Conservation (phyloP, 306 rosid genomes). For the Luffa acutangula region DNA sequence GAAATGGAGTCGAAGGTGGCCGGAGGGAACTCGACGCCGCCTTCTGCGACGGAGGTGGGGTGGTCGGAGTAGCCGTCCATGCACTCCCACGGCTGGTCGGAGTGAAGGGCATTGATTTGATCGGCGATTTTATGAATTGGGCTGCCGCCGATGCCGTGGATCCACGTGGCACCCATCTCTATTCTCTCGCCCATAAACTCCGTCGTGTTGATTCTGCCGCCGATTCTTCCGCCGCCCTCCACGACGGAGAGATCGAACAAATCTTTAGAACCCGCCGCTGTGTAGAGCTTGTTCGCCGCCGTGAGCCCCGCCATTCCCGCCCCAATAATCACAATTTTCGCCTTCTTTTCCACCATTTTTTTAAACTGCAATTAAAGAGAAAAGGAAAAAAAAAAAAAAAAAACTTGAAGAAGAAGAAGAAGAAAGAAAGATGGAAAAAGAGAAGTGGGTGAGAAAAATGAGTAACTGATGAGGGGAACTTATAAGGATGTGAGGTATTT, state of each 20-base stretch:
- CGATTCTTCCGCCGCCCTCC: constrained; percentile 81
- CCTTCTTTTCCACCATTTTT: constrained; percentile 67
- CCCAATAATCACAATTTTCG: constrained; percentile 78
- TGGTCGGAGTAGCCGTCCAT: constrained; percentile 65
- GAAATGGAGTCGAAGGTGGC: constrained; percentile 53
- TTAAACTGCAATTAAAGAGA: neutral
- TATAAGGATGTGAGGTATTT: constrained; percentile 32
- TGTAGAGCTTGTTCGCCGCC: constrained; percentile 80
- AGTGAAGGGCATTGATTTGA: constrained; percentile 52
- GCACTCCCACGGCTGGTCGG: constrained; percentile 93
- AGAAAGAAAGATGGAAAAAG: constrained; percentile 5
- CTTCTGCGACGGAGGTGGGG: constrained; percentile 61
- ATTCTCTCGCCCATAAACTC: constrained; percentile 87
- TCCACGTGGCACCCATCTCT: constrained; percentile 99
- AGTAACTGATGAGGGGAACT: constrained; percentile 45
- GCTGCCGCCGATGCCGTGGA: constrained; percentile 90
- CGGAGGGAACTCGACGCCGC: constrained; percentile 41
- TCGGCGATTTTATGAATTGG: constrained; percentile 74
- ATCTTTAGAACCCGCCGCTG: constrained; percentile 34
- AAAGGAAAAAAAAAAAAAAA: neutral
- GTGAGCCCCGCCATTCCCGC: constrained; percentile 98
- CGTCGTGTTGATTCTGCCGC: constrained; percentile 84
- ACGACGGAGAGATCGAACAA: constrained; percentile 68
- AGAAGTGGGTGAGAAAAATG: constrained; percentile 42
- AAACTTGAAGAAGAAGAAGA: neutral